Evolutionary conservation across 2,329 filamentous ascomycete species (phyloP).

Genomic region (Alternaria viburni): DNA sequence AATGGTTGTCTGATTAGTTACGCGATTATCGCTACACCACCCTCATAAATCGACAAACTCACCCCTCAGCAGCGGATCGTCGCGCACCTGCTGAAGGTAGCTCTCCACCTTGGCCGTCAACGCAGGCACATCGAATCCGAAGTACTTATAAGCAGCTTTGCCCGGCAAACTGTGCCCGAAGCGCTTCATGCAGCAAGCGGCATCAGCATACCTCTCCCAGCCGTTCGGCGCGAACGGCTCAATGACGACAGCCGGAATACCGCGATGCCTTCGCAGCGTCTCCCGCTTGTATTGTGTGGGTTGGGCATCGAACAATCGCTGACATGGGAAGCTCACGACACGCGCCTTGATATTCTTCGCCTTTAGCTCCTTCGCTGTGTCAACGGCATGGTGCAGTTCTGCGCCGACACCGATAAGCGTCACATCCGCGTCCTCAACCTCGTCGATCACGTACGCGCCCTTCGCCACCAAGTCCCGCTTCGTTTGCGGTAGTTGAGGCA

Average conservation of each 20-base stretch:
- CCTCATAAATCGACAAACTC: conserved; percentile 43
- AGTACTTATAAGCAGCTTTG: conserved; percentile 61
- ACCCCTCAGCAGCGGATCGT: conserved; percentile 40
- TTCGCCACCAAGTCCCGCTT: conserved; percentile 50
- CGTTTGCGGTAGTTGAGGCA: conserved; percentile 47
- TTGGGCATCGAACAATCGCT: conserved; percentile 58
- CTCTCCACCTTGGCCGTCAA: conserved; percentile 53
- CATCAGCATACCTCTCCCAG: conserved; percentile 67
- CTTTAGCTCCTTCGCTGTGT: conserved; percentile 49
- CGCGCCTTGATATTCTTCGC: conserved; percentile 52
- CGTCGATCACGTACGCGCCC: conserved; percentile 57
- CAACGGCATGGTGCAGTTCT: conserved; percentile 57
- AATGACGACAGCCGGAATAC: conserved; percentile 61
- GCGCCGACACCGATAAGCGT: conserved; percentile 54
- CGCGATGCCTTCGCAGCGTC: conserved; percentile 51
- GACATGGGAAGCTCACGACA: conserved; percentile 59
- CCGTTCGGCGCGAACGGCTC: conserved; percentile 65
- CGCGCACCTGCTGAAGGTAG: conserved; percentile 47
- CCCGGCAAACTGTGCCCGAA: conserved; percentile 65
- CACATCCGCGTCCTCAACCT: conserved; percentile 50
- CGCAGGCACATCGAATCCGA: conserved; percentile 50
- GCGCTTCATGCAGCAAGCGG: conserved; percentile 59
- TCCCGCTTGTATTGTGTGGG: conserved; percentile 54
- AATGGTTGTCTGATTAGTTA: background rate
- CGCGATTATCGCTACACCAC: background rate